Evolutionary conservation across 345 rosid genomes (phyloP).

Genomic region (Salix udensis): DNA sequence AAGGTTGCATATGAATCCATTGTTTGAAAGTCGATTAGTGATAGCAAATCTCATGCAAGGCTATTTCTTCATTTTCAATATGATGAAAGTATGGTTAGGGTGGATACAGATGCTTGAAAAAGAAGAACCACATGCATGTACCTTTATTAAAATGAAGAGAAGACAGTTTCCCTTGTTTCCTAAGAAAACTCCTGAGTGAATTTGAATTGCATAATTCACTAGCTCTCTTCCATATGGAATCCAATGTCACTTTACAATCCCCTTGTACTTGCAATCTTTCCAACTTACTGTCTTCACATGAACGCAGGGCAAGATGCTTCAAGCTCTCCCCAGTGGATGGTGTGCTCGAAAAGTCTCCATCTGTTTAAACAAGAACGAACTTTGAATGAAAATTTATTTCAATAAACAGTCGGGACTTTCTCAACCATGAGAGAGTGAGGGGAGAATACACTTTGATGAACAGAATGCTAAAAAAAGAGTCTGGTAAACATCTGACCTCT

Average conservation of each 20-base stretch:
- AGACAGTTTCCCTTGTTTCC: constrained; percentile 67
- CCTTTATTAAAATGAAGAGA: constrained; percentile 74
- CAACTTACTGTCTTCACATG: constrained; percentile 40
- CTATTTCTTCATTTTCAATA: background rate
- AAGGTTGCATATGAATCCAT: background rate
- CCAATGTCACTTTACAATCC: constrained; percentile 49
- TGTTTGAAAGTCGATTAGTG: background rate
- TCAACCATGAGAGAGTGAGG: background rate
- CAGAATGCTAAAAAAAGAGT: background rate
- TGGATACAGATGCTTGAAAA: background rate
- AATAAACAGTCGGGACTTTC: background rate
- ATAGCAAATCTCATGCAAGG: background rate
- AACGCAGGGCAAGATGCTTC: constrained; percentile 36
- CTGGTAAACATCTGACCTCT: constrained; percentile 39
- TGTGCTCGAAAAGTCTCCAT: constrained; percentile 45
- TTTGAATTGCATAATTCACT: constrained; percentile 60
- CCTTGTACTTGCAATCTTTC: constrained; percentile 33
- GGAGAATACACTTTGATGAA: background rate
- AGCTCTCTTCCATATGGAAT: constrained; percentile 66
- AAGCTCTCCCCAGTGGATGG: constrained; percentile 47
- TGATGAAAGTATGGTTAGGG: background rate
- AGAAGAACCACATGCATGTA: constrained; percentile 13
- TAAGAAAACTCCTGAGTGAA: constrained; percentile 66
- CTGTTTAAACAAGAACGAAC: constrained; percentile 27
- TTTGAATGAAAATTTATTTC: background rate